A percentile compares a stretch with the other conserved stretches of the same genome.
These are phyloP conservation scores for Micromonas commoda DNA, from an alignment of 139 green algal species.

Conservation along the genomic window DNA sequence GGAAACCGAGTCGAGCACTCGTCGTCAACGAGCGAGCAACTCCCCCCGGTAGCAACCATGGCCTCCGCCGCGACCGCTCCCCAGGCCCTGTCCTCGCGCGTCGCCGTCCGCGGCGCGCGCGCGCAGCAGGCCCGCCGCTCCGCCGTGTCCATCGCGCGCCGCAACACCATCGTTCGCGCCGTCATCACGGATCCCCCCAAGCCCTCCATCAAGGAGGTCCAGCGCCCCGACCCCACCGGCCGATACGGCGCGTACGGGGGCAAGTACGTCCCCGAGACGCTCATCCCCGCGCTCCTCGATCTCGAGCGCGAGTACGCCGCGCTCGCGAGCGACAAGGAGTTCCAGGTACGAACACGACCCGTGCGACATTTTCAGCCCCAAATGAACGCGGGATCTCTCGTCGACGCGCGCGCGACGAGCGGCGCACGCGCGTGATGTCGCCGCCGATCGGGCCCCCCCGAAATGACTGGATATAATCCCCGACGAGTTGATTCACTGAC, in stretches of 20 bases:
- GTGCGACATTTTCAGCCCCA: too few relatives aligned
- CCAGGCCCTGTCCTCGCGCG: not conserved
- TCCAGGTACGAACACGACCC: slow-evolving; percentile 33
- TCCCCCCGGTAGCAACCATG: too few relatives aligned
- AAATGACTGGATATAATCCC: too few relatives aligned
- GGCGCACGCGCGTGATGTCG: not conserved
- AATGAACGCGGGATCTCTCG: too few relatives aligned
- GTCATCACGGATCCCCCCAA: slow-evolving; percentile 1
- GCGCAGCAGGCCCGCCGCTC: not conserved
- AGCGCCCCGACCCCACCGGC: slow-evolving; percentile 66
- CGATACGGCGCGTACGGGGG: slow-evolving; percentile 84
- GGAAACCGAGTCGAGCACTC: too few relatives aligned
- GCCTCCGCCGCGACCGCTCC: not conserved
- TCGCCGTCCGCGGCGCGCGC: not conserved
- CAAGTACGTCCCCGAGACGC: slow-evolving; percentile 96
- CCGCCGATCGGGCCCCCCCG: too few relatives aligned
- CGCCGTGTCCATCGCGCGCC: not conserved
- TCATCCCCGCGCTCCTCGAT: slow-evolving; percentile 82
- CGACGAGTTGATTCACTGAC: too few relatives aligned
- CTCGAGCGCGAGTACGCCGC: slow-evolving; percentile 53
- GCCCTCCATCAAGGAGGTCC: slow-evolving; percentile 21
- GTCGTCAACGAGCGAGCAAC: too few relatives aligned
- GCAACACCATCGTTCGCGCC: not conserved
- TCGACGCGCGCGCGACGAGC: not conserved
- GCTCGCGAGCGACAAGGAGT: slow-evolving; percentile 25